Percentiles rank a stretch among this genome's conserved stretches.
These are phyloP conservation scores for Heliophila coronopifolia DNA, from an alignment of 441 rosid genomes.

Conservation along the genomic window DNA sequence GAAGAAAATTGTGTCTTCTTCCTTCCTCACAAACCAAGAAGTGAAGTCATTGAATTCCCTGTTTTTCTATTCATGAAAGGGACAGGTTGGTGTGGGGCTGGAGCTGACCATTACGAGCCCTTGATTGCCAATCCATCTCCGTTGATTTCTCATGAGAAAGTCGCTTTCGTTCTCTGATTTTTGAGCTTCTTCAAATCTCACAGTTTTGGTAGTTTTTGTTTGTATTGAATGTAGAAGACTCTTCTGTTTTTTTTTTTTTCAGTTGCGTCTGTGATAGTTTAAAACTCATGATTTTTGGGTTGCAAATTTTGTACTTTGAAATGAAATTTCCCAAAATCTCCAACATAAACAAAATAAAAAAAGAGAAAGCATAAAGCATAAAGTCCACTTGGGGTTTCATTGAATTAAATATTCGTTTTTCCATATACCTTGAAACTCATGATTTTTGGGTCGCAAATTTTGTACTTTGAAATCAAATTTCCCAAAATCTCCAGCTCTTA, in stretches of 20 bases:
- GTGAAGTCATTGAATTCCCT: slow-evolving; percentile 68
- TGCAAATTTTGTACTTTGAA: slow-evolving; percentile 8
- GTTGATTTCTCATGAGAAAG: slow-evolving; percentile 71
- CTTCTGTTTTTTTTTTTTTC: neutral
- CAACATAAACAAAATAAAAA: too few relatives aligned
- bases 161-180: slow-evolving; percentile 63
- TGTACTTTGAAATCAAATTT: slow-evolving; percentile 2
- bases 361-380: too few relatives aligned
- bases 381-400: too few relatives aligned
- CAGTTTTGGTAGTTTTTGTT: slow-evolving; percentile 23
- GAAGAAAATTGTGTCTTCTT: slow-evolving; percentile 95
- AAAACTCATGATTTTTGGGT: slow-evolving; percentile 18
- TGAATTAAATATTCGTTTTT: too few relatives aligned
- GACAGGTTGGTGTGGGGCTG: slow-evolving; percentile 98
- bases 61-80: slow-evolving; percentile 94
- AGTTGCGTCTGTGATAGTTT: slow-evolving; percentile 15
- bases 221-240: too few relatives aligned
- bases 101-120: slow-evolving; percentile 96
- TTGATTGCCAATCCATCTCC: slow-evolving; percentile 67
- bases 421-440: slow-evolving; percentile 19
- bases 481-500: neutral
- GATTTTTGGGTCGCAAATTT: slow-evolving; percentile 17
- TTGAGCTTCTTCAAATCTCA: slow-evolving; percentile 7
- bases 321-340: slow-evolving; percentile 1
- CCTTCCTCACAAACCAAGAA: slow-evolving; percentile 86